A percentile compares a stretch with the other conserved stretches of the same genome.
These are phyloP conservation scores for Hibiscus trionum DNA, from an alignment of 345 rosid genomes.

Conservation along the genomic window DNA sequence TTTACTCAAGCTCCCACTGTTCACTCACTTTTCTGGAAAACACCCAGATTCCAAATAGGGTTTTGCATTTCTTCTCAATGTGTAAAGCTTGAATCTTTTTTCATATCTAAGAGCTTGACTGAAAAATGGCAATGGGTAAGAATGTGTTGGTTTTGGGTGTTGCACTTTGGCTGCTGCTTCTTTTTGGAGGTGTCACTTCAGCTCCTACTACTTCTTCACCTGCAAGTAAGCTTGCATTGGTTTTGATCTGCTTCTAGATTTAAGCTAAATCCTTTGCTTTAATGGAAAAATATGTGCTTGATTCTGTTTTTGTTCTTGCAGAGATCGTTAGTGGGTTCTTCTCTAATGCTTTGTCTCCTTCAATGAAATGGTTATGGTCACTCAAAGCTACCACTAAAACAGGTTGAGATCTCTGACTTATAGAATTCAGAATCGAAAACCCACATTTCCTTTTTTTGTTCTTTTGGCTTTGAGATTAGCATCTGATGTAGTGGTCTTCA, in stretches of 20 bases:
- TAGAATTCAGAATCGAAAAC: not conserved
- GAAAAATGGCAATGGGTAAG: slow-evolving; percentile 39
- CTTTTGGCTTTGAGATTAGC: slow-evolving; percentile 3
- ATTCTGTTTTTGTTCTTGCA: slow-evolving; percentile 28
- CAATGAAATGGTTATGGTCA: slow-evolving; percentile 88
- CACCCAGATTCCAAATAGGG: slow-evolving; percentile 20
- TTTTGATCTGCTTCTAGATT: slow-evolving; percentile 13
- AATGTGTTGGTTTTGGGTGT: slow-evolving; percentile 35
- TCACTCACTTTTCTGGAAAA: slow-evolving; percentile 4
- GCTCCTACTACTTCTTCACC: slow-evolving; percentile 70
- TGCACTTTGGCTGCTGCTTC: slow-evolving; percentile 35
- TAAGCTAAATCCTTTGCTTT: slow-evolving; percentile 10
- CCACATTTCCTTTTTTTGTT: not conserved
- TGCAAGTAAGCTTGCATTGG: slow-evolving; percentile 42
- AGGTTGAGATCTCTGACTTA: slow-evolving; percentile 44
- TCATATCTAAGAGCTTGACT: slow-evolving; percentile 2
- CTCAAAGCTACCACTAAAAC: slow-evolving; percentile 86
- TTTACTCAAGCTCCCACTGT: not conserved
- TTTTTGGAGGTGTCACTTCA: slow-evolving; percentile 45
- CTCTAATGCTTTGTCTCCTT: slow-evolving; percentile 60
- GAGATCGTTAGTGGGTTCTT: slow-evolving; percentile 74
- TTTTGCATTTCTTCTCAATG: slow-evolving; percentile 9
- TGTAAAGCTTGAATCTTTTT: slow-evolving; percentile 16
- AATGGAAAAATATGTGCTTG: not conserved
- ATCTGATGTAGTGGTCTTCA: slow-evolving; percentile 4